Base-by-base conservation (phyloP, 352 stramenopile genomes). In the Globisporangium polare region DNA sequence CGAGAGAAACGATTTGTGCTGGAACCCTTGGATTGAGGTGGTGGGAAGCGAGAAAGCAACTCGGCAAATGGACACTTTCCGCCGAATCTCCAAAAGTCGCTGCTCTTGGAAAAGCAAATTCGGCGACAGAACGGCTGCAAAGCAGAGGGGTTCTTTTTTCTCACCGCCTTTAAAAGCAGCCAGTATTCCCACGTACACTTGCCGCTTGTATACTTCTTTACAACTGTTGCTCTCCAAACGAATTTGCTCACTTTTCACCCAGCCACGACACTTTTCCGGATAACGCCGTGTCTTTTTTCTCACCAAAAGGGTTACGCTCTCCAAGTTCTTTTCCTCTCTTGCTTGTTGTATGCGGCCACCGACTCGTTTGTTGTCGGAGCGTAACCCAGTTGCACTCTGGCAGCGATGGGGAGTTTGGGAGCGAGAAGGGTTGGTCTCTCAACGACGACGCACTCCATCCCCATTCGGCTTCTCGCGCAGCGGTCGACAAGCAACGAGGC, bases 301-400 rank as follows among this genome's bases (percentile, higher is more conserved):
- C 33, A 39, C 2, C 20, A 51, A 13, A 35, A 22, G 24, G 53
- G 53, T 59, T 59, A 51, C 53, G 24, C 37, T 58, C 17, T 27
- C 13, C n/a, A 37, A 15, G 2, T 9, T 53, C 10, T 24, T 2
- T 9, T 39, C 41, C 31, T 42, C 50, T 42, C 50, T 55, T 42
- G 53, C 20, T 35, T n/a, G 41, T 60, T 43, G 54, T 60, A 51
- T 42, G 41, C 3, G 15, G 7, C 13, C 13, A 22, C 33, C 15
- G 39, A 20, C 29, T 49, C 26, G 35, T 17, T 50, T 50, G 17
- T 47, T 39, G 24, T 39, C 35, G 7, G 50, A 45, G 53, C 33
- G 35, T 58, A 58, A 49, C 53, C 53, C 52, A 22, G 54, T 53
- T 53, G 54, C 54, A 60, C 41, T 31, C 26, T 9, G 31, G 41